Conservation (phyloP, 2,329 filamentous ascomycete species). For the Purpureocillium lavendulum region DNA sequence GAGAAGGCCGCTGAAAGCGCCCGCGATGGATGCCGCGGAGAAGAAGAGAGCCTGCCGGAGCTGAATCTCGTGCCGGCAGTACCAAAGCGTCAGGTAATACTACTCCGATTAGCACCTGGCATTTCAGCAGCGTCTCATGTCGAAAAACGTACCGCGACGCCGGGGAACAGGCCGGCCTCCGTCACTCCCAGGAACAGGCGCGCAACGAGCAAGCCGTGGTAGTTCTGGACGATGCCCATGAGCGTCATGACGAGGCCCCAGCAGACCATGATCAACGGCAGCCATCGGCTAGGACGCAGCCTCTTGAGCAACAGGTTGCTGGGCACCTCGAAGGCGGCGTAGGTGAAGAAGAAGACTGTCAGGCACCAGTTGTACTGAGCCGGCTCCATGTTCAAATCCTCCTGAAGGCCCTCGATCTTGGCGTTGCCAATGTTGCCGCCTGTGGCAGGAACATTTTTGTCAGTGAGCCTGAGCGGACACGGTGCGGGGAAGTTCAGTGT, state of each 20-base stretch:
- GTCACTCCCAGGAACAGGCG: conserved; percentile 55
- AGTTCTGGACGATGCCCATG: conserved; percentile 44
- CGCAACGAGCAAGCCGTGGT: conserved; percentile 35
- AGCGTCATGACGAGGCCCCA: conserved; percentile 42
- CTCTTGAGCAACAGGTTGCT: conserved; percentile 72
- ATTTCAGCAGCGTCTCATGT: too few species aligned
- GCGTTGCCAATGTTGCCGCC: conserved; percentile 59
- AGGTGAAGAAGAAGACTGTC: conserved; percentile 70
- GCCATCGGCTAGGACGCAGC: conserved; percentile 64
- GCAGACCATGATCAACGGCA: conserved; percentile 66
- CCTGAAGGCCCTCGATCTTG: conserved; percentile 50
- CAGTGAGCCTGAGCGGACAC: too few species aligned
- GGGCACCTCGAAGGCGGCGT: conserved; percentile 67
- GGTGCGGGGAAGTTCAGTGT: too few species aligned
- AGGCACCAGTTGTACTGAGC: conserved; percentile 65
- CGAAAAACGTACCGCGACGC: conserved; percentile 37
- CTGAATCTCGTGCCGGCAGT: conserved; percentile 47
- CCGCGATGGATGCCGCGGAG: conserved; percentile 70
- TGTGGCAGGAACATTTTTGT: conserved; percentile 4
- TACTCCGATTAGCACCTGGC: too few species aligned
- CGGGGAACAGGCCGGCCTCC: conserved; percentile 60
- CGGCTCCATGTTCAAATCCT: conserved; percentile 47
- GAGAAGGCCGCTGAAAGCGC: conserved; percentile 66
- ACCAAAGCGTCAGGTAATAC: conserved; percentile 52
- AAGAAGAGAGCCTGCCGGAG: conserved; percentile 66